phyloP scores from a whole-genome alignment of 495 filamentous ascomycete genomes.

The Peziza echinospora region DNA sequence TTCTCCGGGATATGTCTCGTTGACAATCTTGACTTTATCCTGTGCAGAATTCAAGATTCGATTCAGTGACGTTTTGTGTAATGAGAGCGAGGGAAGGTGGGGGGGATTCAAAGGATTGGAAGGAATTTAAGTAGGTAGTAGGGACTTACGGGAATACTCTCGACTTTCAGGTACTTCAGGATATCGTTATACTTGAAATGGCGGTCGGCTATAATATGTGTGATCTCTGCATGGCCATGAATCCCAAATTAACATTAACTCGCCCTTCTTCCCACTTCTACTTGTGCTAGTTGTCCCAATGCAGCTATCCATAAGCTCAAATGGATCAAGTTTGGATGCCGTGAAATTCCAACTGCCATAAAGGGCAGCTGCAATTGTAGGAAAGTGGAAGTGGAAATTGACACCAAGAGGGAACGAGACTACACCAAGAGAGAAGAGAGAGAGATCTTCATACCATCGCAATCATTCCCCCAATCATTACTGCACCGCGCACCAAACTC shows the following conservation, averaged over 20 bases:
- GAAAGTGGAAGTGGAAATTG: too few relatives aligned
- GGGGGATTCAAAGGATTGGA: too few relatives aligned
- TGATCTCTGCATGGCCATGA: too few relatives aligned
- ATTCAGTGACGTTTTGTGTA: conserved; percentile 14
- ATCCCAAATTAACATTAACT: too few relatives aligned
- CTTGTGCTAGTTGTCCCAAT: too few relatives aligned
- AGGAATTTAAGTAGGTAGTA: conserved; percentile 13
- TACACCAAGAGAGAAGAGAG: not conserved
- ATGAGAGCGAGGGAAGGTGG: too few relatives aligned
- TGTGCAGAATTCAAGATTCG: conserved; percentile 10
- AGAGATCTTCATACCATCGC: conserved; percentile 19
- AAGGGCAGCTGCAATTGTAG: too few relatives aligned
- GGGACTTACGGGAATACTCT: conserved; percentile 26
- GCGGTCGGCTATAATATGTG: conserved; percentile 66
- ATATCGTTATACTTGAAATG: conserved; percentile 42
- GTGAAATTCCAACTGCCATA: conserved; percentile 9
- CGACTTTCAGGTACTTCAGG: conserved; percentile 33
- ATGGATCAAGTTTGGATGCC: too few relatives aligned
- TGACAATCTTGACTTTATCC: conserved; percentile 38
- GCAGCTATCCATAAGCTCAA: too few relatives aligned
- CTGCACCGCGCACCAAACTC: conserved; percentile 55
- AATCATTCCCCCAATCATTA: conserved; percentile 27
- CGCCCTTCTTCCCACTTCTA: too few relatives aligned
- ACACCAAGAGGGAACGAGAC: too few relatives aligned
- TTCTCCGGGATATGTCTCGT: conserved; percentile 58